phyloP scores from a whole-genome alignment of 495 filamentous ascomycete genomes.

The Penicillium coffeae region DNA sequence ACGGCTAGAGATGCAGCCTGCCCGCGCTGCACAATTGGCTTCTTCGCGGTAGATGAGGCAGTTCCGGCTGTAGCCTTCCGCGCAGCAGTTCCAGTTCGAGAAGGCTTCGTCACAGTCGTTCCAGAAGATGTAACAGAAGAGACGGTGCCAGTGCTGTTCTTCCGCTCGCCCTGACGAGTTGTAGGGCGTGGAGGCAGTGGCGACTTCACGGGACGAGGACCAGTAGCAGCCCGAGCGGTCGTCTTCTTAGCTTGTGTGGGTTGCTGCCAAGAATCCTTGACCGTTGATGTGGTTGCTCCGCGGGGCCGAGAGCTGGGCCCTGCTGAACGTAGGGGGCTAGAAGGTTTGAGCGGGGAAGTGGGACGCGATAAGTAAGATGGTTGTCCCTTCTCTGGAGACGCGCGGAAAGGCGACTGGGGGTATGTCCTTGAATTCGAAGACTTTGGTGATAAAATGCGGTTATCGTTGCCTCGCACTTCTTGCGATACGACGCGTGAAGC shows the following conservation, averaged over 20 bases:
- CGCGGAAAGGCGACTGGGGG: slow-evolving; percentile 54
- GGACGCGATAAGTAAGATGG: slow-evolving; percentile 50
- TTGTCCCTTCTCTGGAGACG: slow-evolving; percentile 41
- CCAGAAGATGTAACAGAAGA: slow-evolving; percentile 46
- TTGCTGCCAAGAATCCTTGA: slow-evolving; percentile 19
- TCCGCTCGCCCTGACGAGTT: slow-evolving; percentile 44
- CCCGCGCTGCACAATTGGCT: slow-evolving; percentile 29
- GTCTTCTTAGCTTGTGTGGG: slow-evolving; percentile 33
- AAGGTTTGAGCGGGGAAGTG: slow-evolving; percentile 52
- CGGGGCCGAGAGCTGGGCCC: slow-evolving; percentile 28
- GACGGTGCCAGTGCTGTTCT: slow-evolving; percentile 29
- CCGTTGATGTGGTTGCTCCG: slow-evolving; percentile 31
- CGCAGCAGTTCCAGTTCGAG: slow-evolving; percentile 41
- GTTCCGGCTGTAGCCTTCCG: slow-evolving; percentile 49
- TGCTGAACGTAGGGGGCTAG: slow-evolving; percentile 47
- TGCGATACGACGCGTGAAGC: slow-evolving; percentile 50
- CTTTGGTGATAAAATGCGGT: slow-evolving; percentile 72
- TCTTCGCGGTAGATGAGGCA: slow-evolving; percentile 43
- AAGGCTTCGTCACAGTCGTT: slow-evolving; percentile 58
- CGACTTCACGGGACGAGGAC: slow-evolving; percentile 23
- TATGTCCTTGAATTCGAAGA: slow-evolving; percentile 72
- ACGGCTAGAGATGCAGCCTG: slow-evolving; percentile 35
- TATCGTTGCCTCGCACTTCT: slow-evolving; percentile 40
- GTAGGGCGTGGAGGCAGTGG: slow-evolving; percentile 37
- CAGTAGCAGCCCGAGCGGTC: slow-evolving; percentile 27